A percentile compares a stretch with the other conserved stretches of the same genome.
These are phyloP conservation scores for Catunica adiposa DNA, from an alignment of 2,329 filamentous ascomycete species.

Conservation along the genomic window DNA sequence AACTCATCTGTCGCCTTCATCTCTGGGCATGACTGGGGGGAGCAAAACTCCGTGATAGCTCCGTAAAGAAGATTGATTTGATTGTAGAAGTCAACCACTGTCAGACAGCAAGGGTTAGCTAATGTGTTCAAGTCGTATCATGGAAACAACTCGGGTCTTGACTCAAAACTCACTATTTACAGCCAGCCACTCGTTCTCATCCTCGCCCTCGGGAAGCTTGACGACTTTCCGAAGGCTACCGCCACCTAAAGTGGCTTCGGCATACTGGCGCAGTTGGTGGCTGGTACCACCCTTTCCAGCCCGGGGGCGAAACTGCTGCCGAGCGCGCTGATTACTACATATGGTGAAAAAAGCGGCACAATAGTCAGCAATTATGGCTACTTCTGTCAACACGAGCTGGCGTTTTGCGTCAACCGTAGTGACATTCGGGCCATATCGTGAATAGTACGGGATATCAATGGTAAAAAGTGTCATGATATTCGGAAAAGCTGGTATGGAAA, in stretches of 20 bases:
- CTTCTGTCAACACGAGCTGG: neutral
- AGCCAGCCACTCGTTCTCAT: slow-evolving; percentile 94
- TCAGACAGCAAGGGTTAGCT: neutral
- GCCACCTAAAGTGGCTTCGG: slow-evolving; percentile 87
- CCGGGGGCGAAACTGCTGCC: slow-evolving; percentile 82
- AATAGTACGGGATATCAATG: slow-evolving; percentile 3
- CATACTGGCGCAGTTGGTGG: slow-evolving; percentile 95
- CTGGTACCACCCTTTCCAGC: slow-evolving; percentile 70
- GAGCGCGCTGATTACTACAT: slow-evolving; percentile 64
- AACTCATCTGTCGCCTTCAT: slow-evolving; percentile 99
- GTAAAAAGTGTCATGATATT: slow-evolving; percentile 14
- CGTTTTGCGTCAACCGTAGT: slow-evolving; percentile 1
- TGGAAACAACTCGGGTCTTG: neutral
- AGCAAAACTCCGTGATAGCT: slow-evolving; percentile 98
- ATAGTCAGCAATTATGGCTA: slow-evolving; percentile 3
- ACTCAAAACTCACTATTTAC: slow-evolving; percentile 62
- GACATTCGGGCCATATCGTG: neutral
- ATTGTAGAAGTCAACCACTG: slow-evolving; percentile 99
- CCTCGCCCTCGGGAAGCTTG: slow-evolving; percentile 90
- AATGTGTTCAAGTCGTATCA: neutral
- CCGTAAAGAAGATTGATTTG: slow-evolving; percentile 98
- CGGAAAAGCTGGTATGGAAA: slow-evolving; percentile 3
- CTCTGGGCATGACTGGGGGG: slow-evolving; percentile 87
- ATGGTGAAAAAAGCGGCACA: slow-evolving; percentile 6
- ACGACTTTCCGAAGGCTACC: slow-evolving; percentile 93